These are phyloP conservation scores for Medicago lupulina DNA, from an alignment of 306 rosid species.

Conservation along the genomic window DNA sequence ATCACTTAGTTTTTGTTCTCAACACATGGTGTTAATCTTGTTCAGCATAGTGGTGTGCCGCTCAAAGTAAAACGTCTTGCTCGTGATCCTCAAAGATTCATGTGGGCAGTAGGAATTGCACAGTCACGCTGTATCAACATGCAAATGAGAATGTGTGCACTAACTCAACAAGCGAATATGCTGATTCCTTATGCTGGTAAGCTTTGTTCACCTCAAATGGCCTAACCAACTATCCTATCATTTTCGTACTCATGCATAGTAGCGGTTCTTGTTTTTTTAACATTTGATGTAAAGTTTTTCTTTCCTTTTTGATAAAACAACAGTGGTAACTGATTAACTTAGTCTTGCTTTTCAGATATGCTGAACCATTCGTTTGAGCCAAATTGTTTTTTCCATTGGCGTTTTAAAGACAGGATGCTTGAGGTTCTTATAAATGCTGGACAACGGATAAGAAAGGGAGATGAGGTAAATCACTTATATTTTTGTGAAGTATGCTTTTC, in stretches of 20 bases:
- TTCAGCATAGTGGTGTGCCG: slow-evolving; percentile 81
- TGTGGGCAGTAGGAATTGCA: slow-evolving; percentile 89
- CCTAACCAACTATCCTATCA: slow-evolving; percentile 11
- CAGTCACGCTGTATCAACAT: slow-evolving; percentile 87
- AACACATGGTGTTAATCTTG: slow-evolving; percentile 38
- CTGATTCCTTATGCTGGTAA: slow-evolving; percentile 91
- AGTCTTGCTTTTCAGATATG: slow-evolving; percentile 71
- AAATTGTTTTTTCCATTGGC: slow-evolving; percentile 97
- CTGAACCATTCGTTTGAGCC: slow-evolving; percentile 95
- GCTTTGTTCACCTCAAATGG: slow-evolving; percentile 35
- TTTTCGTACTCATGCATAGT: slow-evolving; percentile 2
- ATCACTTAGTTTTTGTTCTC: slow-evolving; percentile 14
- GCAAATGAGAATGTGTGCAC: slow-evolving; percentile 81
- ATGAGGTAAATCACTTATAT: slow-evolving; percentile 66
- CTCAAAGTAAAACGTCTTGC: slow-evolving; percentile 93
- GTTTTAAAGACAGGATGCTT: slow-evolving; percentile 93
- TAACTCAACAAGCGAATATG: slow-evolving; percentile 82
- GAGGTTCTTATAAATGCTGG: slow-evolving; percentile 99
- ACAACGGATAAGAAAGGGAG: slow-evolving; percentile 79
- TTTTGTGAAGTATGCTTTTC: slow-evolving; percentile 29
- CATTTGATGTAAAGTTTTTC: background rate
- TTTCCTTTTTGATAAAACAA: background rate
- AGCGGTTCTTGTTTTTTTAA: background rate
- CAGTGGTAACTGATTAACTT: slow-evolving; percentile 37
- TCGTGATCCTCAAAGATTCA: slow-evolving; percentile 75